phyloP scores from a whole-genome alignment of 352 stramenopile genomes.

The Phytophthora constricta region DNA sequence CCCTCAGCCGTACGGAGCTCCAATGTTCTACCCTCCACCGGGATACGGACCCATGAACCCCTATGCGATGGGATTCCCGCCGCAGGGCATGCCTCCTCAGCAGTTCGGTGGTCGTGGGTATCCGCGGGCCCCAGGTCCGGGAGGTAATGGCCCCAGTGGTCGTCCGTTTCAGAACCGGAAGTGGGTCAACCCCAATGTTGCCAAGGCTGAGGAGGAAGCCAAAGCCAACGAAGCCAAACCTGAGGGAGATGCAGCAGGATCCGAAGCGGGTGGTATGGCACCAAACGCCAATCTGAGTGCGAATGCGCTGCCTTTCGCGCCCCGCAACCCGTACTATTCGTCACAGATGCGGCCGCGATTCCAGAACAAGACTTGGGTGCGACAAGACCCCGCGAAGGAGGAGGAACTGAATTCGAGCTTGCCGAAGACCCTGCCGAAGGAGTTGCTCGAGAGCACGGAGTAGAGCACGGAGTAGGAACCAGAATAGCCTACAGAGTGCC shows the following conservation, averaged over 20 bases:
- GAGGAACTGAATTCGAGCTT: constrained; percentile 79
- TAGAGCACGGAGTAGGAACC: too few relatives aligned
- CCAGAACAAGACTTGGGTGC: constrained; percentile 91
- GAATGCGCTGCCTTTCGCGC: constrained; percentile 45
- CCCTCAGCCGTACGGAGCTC: constrained; percentile 63
- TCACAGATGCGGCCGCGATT: constrained; percentile 83
- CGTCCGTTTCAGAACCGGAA: constrained; percentile 82
- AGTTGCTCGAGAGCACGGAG: constrained; percentile 53
- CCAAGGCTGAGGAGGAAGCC: constrained; percentile 55
- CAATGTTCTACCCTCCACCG: constrained; percentile 80
- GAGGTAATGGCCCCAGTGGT: constrained; percentile 38
- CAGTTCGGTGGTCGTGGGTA: constrained; percentile 42
- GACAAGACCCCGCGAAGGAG: constrained; percentile 71
- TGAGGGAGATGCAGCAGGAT: constrained; percentile 23
- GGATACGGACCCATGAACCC: constrained; percentile 65
- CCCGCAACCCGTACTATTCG: constrained; percentile 72
- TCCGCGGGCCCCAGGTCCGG: constrained; percentile 28
- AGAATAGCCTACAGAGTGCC: too few relatives aligned
- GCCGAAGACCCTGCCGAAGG: constrained; percentile 72
- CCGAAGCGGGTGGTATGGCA: constrained; percentile 6
- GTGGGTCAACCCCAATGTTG: constrained; percentile 86
- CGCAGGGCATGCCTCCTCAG: constrained; percentile 53
- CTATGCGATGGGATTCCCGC: constrained; percentile 78
- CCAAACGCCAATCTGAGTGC: constrained; percentile 40
- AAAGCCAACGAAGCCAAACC: constrained; percentile 35